Base-by-base conservation (phyloP, 2,329 filamentous ascomycete genomes). In the Ascosphaera aggregata region DNA sequence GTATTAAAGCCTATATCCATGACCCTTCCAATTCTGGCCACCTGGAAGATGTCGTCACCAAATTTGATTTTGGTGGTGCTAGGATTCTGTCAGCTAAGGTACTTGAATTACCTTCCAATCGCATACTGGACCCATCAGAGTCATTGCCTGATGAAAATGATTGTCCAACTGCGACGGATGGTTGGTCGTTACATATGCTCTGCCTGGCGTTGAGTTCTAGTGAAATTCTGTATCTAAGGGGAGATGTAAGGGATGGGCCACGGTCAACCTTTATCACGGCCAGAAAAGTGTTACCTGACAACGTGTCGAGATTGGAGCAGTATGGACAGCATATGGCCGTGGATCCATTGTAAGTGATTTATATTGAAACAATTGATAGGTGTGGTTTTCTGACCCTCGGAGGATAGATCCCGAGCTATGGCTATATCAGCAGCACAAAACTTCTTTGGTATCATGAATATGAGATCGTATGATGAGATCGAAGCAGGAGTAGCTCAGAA, bases 1-100 rank as follows among this genome's bases (percentile, higher is more conserved):
- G 86, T 46, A 72, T 95, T 45, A 78, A 75, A 48, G 78, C 92
- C 53, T 67, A 89, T 17, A 48, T 58, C 2, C 63, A 65, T 3
- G 22, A 27, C 22, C 7, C 11, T 11, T 5, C 22, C 5, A 63
- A 64, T 35, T 71, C 79, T 50, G 74, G 75, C 1, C 74, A 78
- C 48, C 65, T 93, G 18, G 70, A 75, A 45, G 73, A 82, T 49
- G 63, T 93, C n/a, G 64, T 69, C n/a, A 69, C 70, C 43, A 91
- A 85, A 55, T 65, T 67, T 32, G 74, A 93, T 52, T 86, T 95
- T 52, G 11, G 11, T 27, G 73, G 74, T 40, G 69, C 72, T 22
- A 69, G 73, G 34, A 94, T 95, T 45, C 66, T 79, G 43, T 79
- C 81, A 48, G 82, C 82, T 3, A 71, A 71, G 42, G 73, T 85